These are phyloP conservation scores for Puya raimondii DNA, from an alignment of 176 grass and related monocot species.

Conservation along the genomic window DNA sequence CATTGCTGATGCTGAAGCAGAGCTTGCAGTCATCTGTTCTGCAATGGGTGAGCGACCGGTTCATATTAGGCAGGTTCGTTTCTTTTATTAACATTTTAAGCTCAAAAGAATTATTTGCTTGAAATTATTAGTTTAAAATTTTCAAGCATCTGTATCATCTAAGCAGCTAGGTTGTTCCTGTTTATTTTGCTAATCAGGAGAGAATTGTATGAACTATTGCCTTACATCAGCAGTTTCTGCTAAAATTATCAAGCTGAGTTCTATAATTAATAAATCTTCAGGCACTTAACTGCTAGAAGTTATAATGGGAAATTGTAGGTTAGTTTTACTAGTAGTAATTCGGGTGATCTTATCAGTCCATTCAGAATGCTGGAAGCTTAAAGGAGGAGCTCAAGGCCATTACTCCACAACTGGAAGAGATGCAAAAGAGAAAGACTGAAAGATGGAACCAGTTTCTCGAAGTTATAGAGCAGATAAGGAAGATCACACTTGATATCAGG, in stretches of 20 bases:
- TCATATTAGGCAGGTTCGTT: slow-evolving; percentile 51
- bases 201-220: background rate
- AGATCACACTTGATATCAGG: slow-evolving; percentile 55
- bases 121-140: background rate
- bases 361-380: slow-evolving; percentile 48
- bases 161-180: background rate
- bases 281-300: background rate
- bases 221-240: background rate
- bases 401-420: slow-evolving; percentile 62
- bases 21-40: slow-evolving; percentile 66
- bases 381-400: slow-evolving; percentile 57
- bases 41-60: slow-evolving; percentile 51
- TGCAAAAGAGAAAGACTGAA: slow-evolving; percentile 64
- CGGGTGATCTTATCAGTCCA: slow-evolving; percentile 28
- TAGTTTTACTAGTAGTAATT: slow-evolving; percentile 4
- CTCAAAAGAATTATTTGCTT: background rate
- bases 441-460: slow-evolving; percentile 72
- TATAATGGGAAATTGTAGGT: background rate
- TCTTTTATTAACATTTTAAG: slow-evolving; percentile 1
- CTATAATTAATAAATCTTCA: background rate
- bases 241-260: background rate
- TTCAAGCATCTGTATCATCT: background rate
- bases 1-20: slow-evolving; percentile 65
- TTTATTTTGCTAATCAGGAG: background rate
- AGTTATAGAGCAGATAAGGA: slow-evolving; percentile 68